phyloP scores from a whole-genome alignment of 2,329 filamentous ascomycete species.

The Cordyceps farinosa region DNA sequence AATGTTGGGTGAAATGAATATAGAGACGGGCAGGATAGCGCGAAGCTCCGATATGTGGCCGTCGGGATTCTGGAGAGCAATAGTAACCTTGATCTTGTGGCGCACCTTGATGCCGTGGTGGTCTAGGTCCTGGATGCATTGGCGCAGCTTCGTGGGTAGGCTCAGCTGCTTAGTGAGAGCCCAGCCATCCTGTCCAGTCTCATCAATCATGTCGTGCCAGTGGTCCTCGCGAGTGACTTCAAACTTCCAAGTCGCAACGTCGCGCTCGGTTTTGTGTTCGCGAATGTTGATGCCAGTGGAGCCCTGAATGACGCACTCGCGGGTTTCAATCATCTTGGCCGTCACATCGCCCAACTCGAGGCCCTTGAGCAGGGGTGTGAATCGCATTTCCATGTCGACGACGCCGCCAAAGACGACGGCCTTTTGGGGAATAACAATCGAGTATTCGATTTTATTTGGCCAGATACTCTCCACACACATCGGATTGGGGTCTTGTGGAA shows the following conservation, averaged over 20 bases:
- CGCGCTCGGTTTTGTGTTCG: constrained; percentile 61
- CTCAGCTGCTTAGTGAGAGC: constrained; percentile 58
- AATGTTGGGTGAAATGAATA: constrained; percentile 94
- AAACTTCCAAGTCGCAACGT: constrained; percentile 59
- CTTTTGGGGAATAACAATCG: constrained; percentile 88
- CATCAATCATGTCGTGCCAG: constrained; percentile 66
- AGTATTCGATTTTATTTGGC: constrained; percentile 97
- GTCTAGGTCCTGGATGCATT: constrained; percentile 87
- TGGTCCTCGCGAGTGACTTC: constrained; percentile 55
- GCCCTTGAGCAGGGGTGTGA: constrained; percentile 86
- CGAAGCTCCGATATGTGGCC: constrained; percentile 92
- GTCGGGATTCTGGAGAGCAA: constrained; percentile 91
- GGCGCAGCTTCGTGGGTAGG: constrained; percentile 75
- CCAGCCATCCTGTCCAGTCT: constrained; percentile 65
- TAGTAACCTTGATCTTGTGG: constrained; percentile 87
- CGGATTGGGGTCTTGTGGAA: constrained; percentile 75
- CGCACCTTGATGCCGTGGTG: constrained; percentile 85
- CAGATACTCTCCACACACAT: constrained; percentile 98
- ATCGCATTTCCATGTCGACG: constrained; percentile 78
- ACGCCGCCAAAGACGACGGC: constrained; percentile 90
- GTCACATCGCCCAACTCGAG: constrained; percentile 79
- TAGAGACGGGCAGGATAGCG: constrained; percentile 82
- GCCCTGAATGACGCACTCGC: constrained; percentile 59
- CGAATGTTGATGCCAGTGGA: constrained; percentile 44
- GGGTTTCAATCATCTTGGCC: constrained; percentile 74